Percentiles rank a stretch among this genome's conserved stretches.
phyloP scores from a whole-genome alignment of 2,329 filamentous ascomycete species.

The Fusarium piperis region DNA sequence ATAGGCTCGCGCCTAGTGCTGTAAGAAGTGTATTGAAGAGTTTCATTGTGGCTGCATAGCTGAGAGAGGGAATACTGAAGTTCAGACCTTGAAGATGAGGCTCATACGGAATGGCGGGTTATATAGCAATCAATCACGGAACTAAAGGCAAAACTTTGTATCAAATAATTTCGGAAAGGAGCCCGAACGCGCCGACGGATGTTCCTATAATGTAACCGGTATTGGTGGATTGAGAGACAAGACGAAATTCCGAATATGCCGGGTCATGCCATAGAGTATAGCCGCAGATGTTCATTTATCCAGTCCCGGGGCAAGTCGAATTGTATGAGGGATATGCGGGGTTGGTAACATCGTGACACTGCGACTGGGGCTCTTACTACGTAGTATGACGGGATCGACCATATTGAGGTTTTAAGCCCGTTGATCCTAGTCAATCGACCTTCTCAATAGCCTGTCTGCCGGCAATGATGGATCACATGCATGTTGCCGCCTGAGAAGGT shows the following conservation, averaged over 20 bases:
- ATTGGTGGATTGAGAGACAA: slow-evolving; percentile 41
- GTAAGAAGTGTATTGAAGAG: slow-evolving; percentile 4
- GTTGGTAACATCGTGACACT: not conserved
- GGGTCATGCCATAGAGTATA: not conserved
- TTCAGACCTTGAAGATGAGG: not conserved
- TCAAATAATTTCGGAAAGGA: slow-evolving; percentile 2
- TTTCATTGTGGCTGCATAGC: slow-evolving; percentile 14
- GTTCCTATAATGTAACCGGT: not conserved
- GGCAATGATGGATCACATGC: not conserved
- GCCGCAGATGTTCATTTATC: slow-evolving; percentile 23
- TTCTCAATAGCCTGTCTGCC: not conserved
- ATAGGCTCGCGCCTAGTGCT: not conserved
- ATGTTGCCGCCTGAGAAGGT: not conserved
- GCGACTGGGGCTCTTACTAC: slow-evolving; percentile 32
- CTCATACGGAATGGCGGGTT: not conserved
- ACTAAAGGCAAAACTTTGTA: too few species aligned
- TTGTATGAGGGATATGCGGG: slow-evolving; percentile 1
- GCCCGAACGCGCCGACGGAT: slow-evolving; percentile 17
- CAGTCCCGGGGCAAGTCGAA: slow-evolving; percentile 11
- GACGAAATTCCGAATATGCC: slow-evolving; percentile 1
- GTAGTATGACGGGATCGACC: not conserved
- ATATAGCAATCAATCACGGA: not conserved
- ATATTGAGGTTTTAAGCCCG: not conserved
- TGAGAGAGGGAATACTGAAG: not conserved
- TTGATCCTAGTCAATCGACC: not conserved